Evolutionary conservation across 2,329 filamentous ascomycete genomes (phyloP), one percentile per base, ranked within the genome.

Genomic region (Rasamsonia emersonii): DNA sequence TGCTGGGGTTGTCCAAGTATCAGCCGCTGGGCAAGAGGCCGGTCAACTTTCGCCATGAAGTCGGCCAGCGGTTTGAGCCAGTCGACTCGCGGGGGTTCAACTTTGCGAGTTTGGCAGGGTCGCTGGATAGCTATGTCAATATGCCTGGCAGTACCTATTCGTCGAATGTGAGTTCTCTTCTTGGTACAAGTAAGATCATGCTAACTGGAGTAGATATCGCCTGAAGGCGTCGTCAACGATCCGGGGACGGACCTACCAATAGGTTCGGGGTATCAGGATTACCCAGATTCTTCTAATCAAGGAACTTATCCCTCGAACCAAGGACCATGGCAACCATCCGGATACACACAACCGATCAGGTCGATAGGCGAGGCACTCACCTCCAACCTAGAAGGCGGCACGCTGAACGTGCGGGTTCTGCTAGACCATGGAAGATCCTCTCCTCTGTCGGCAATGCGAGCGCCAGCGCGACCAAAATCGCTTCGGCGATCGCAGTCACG

Each of bases 41-140:
- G 1, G 44, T 67, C 14, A 53, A 65, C 33, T 63, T 68, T 20
- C 49, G 59, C 17, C 40, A 43, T 7, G 56, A 67, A 27, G 47
- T 67, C 17, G 65, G 65, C 2, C 65, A 68, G 38, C 49, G 54
- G 4, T 68, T 68, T 35, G 45, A 56, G 20, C 61, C 62, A 4
- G 40, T 45, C 2, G 44, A 49, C 10, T 42, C 47, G 3, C 44
- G 46, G 18, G 62, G 64, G 1, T 68, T 65, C 45, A 68, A 68
- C 35, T 68, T 67, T 43, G 63, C 63, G 3, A 51, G 52, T 8
- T 30, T 68, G 17, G 55, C 53, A 21, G 53, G 49, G 30, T 50
- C 46, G 6, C 54, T 68, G 23, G 62, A 68, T 26, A 56, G 65
- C 14, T 68, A 66, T 35, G 62, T 66, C 3, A 52, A 50, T 20